Conservation (phyloP, 768 basidiomycete species). For the Hemileccinum impolitum region DNA sequence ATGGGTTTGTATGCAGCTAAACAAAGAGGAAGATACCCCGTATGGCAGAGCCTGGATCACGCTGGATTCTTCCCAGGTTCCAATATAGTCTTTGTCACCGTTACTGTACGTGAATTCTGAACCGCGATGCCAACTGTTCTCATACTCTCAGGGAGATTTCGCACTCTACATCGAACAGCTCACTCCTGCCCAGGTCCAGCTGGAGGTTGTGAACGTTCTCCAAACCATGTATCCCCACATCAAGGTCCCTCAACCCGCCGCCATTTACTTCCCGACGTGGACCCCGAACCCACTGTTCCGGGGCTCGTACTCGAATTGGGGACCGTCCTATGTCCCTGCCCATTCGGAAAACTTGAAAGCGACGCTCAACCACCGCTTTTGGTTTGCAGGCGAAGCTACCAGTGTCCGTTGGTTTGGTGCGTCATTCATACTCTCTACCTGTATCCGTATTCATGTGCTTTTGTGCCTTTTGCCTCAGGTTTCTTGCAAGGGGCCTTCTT, state of each 20-base stretch:
- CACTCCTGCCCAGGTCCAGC: constrained; percentile 42
- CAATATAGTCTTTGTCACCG: constrained; percentile 38
- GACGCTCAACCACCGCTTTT: constrained; percentile 48
- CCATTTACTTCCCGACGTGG: constrained; percentile 59
- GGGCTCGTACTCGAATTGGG: constrained; percentile 67
- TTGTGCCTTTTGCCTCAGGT: constrained; percentile 29
- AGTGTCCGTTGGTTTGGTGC: constrained; percentile 55
- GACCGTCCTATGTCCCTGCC: constrained; percentile 50
- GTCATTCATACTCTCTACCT: constrained; percentile 17
- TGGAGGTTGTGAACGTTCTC: constrained; percentile 57
- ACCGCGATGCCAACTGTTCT: not conserved
- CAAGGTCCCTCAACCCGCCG: constrained; percentile 52
- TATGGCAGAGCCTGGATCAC: constrained; percentile 66
- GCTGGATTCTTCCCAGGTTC: constrained; percentile 57
- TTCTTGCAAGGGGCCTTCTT: constrained; percentile 59
- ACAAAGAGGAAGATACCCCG: constrained; percentile 58
- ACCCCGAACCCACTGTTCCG: constrained; percentile 41
- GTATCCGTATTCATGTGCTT: not conserved
- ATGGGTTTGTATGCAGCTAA: constrained; percentile 54
- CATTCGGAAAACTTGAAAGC: constrained; percentile 58
- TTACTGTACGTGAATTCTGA: constrained; percentile 18
- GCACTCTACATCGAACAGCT: constrained; percentile 57
- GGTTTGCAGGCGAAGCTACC: constrained; percentile 64
- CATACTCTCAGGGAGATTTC: constrained; percentile 50
- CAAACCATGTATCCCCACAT: constrained; percentile 54